Evolutionary conservation across 192 early-diverging fungal genomes (phyloP).

Genomic region (Mortierella antarctica): DNA sequence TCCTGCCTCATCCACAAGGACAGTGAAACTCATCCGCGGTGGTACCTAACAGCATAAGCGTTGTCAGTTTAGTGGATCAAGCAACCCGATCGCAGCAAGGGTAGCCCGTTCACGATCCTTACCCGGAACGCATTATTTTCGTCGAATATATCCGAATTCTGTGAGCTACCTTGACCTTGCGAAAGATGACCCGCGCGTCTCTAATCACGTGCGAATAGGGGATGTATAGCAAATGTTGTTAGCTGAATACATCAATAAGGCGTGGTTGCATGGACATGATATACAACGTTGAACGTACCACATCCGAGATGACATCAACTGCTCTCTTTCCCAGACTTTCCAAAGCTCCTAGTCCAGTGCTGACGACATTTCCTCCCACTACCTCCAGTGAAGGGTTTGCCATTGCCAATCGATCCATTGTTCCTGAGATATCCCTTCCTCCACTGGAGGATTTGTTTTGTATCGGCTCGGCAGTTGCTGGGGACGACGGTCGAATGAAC

Average conservation of each 20-base stretch:
- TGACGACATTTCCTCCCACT: constrained; percentile 42
- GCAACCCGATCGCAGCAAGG: no score
- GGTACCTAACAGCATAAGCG: constrained; percentile 4
- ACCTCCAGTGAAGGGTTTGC: constrained; percentile 25
- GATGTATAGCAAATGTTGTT: background rate
- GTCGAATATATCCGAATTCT: constrained; percentile 10
- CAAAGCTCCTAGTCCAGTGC: constrained; percentile 42
- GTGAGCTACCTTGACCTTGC: constrained; percentile 11
- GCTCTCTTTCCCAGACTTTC: constrained; percentile 46
- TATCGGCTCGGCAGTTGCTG: background rate
- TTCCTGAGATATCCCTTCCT: background rate
- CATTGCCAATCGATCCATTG: constrained; percentile 5
- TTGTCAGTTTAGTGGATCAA: background rate
- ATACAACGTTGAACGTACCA: constrained; percentile 11
- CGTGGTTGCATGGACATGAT: background rate
- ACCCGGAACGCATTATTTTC: constrained; percentile 29
- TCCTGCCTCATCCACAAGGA: constrained; percentile 22
- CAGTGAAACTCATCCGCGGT: constrained; percentile 17
- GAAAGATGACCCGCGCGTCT: constrained; percentile 30
- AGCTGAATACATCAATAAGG: background rate
- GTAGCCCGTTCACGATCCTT: background rate
- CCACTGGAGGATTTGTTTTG: background rate
- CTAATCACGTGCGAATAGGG: background rate
- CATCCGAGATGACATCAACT: constrained; percentile 43
- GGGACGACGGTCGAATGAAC: no score